Base-by-base conservation (phyloP, 2,329 filamentous ascomycete genomes). In the Sporothrix schenckii region DNA sequence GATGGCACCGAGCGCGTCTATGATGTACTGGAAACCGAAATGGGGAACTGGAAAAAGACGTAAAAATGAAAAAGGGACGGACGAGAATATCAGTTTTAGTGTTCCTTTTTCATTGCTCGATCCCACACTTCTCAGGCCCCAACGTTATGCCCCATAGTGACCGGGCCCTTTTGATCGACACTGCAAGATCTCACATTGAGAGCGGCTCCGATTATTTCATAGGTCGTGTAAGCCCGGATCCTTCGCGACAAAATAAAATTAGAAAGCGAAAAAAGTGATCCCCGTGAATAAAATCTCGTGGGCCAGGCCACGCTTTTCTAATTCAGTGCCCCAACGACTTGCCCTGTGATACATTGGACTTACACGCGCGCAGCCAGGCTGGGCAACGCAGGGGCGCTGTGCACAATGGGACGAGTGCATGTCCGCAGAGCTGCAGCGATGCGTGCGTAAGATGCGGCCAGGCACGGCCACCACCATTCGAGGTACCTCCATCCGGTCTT, bases 31-130 rank as follows among this genome's bases (percentile, higher is more conserved):
- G 56, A 63, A 53, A 67, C 44, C 30, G 27, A 67, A 54, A 66
- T 61, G 70, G 70, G 67, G 67, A 71, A 71, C 54, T 63, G 34
- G 65, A 65, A 71, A 68, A 70, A 49, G 2, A 7, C 10, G 58
- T 5, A 41, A 13, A 30, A n/a, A 24, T 24, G n/a, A 47, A 19
- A 47, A 27, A n/a, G 30, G 21, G 34, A 27, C 19, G n/a, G 41
- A 44, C 39, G 44, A 58, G 41, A 39, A 63, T 27, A 21, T 58
- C 4, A 19, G 30, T 50, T 24, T 10, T 44, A 24, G 41, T 65
- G 21, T 68, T 44, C n/a, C 27, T 44, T 56, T 14, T 30, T 58
- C 58, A 49, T n/a, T 19, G 27, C 39, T 5, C 39, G 16, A 11
- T 63, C 47, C 58, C n/a, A 63, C 21, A 19, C 21, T 63, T 63